Base-by-base conservation (phyloP, 208 protist genomes). In the Trypanosoma theileri region DNA sequence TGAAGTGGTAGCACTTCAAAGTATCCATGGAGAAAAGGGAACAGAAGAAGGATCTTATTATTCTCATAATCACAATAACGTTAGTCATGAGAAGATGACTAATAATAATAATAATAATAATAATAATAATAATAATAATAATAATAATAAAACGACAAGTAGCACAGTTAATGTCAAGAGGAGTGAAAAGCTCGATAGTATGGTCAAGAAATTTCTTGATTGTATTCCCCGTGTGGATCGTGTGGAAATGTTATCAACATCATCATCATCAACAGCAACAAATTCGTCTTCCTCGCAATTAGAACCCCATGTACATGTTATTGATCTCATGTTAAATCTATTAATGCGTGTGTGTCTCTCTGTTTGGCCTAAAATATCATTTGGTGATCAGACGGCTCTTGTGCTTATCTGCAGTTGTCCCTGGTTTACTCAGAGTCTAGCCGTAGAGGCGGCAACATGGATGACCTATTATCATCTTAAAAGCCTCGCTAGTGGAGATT, bases 291-390 rank as follows among this genome's bases (percentile, higher is more conserved):
- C 26, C 17, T 41, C 0, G 14, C 4, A 26, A 19, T 50, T 31
- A 16, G 31, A 35, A 4, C 13, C 56, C 17, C 28, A 1, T 48
- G 56, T 75, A 44, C 60, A 75, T 64, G 70, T 62, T 28, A 68
- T 75, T 59, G 70, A 75, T 19, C 24, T 69, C 9, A 69, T 69
- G 70, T 56, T 75, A 28, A 75, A 75, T 42, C 22, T 69, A 16
- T 44, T 69, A 31, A 57, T 75, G 26, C 70, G 70, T 66, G 31
- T 69, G 12, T 75, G 70, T 28, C 19, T 75, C 16, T 69, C 24
- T 11, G 45, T 50, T 13, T 75, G 70, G 70, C 55, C 40, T 35
- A 45, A n/a, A n/a, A 46, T 75, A 40, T 40, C 56, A 8, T 67
- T 60, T 50, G 21, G 2, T 28, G 70, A 75, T n/a, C 41, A 67